Evolutionary conservation across 305 asterid genomes (phyloP).

Genomic region (Solanum chacoense): DNA sequence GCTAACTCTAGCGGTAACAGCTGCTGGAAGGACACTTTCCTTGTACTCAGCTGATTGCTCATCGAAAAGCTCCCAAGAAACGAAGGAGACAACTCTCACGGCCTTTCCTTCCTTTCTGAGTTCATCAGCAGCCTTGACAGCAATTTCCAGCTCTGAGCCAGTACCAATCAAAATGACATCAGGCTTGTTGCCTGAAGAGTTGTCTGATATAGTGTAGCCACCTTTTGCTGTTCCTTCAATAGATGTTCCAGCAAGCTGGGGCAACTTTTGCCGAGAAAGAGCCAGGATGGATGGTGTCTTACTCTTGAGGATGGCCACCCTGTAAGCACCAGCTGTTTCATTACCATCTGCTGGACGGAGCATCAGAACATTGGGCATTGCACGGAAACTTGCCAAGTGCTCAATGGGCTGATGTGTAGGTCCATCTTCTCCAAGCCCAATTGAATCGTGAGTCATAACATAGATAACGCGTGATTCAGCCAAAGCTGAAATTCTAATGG

Average conservation of each 20-base stretch:
- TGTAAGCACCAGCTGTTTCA: constrained; percentile 87
- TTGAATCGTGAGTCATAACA: constrained; percentile 97
- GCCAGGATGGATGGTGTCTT: constrained; percentile 85
- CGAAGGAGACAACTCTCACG: constrained; percentile 76
- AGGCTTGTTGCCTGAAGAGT: constrained; percentile 77
- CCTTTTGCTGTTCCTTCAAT: constrained; percentile 86
- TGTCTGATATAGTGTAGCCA: constrained; percentile 77
- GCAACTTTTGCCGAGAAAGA: constrained; percentile 82
- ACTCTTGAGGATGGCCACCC: constrained; percentile 56
- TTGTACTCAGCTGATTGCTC: constrained; percentile 70
- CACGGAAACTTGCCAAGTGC: constrained; percentile 91
- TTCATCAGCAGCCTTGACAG: constrained; percentile 83
- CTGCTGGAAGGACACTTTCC: constrained; percentile 70
- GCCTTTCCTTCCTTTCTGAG: constrained; percentile 81
- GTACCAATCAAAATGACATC: constrained; percentile 86
- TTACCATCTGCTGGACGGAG: constrained; percentile 95
- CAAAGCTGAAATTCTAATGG: constrained; percentile 81
- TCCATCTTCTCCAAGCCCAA: constrained; percentile 97
- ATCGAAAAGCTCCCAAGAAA: constrained; percentile 82
- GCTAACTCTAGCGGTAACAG: constrained; percentile 86
- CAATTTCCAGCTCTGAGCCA: constrained; percentile 92
- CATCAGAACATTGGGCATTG: constrained; percentile 94
- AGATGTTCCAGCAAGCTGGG: constrained; percentile 86
- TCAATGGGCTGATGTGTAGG: constrained; percentile 97
- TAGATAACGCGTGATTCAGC: constrained; percentile 62